Percentiles rank a stretch among this genome's conserved stretches.
Conservation (phyloP, 306 rosid genomes). For the Ormosia semicastrata region DNA sequence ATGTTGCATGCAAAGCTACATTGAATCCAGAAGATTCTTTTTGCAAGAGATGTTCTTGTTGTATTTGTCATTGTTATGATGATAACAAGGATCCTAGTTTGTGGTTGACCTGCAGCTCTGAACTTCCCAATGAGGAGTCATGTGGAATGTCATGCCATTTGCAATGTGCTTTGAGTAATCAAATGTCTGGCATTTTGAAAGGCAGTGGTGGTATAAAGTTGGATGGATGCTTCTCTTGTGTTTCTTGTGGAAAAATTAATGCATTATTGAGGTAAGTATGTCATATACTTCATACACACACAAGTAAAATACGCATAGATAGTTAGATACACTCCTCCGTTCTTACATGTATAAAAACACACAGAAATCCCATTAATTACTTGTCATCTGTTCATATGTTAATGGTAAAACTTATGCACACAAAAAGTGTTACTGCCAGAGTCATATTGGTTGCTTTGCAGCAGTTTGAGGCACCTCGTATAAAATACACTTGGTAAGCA, state of each 20-base stretch:
- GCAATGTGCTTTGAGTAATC: slow-evolving; percentile 82
- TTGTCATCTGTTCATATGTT: slow-evolving; percentile 5
- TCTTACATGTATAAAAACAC: not conserved
- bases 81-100: slow-evolving; percentile 96
- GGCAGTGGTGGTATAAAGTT: slow-evolving; percentile 41
- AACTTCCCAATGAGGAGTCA: slow-evolving; percentile 48
- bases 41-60: slow-evolving; percentile 95
- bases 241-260: slow-evolving; percentile 74
- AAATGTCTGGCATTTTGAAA: slow-evolving; percentile 64
- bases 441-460: not conserved
- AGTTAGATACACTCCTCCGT: not conserved
- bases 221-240: slow-evolving; percentile 79
- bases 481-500: not conserved
- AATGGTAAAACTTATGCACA: not conserved
- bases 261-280: slow-evolving; percentile 71
- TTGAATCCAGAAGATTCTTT: slow-evolving; percentile 59
- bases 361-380: not conserved
- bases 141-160: slow-evolving; percentile 93
- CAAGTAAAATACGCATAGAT: slow-evolving; percentile 1
- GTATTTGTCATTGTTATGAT: slow-evolving; percentile 71
- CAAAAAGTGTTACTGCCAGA: not conserved
- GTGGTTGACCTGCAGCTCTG: slow-evolving; percentile 78
- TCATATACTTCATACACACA: not conserved
- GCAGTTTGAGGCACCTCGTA: slow-evolving; percentile 23
- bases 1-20: slow-evolving; percentile 76